Conservation (phyloP, 2,329 filamentous ascomycete species). For the Alternaria atra region DNA sequence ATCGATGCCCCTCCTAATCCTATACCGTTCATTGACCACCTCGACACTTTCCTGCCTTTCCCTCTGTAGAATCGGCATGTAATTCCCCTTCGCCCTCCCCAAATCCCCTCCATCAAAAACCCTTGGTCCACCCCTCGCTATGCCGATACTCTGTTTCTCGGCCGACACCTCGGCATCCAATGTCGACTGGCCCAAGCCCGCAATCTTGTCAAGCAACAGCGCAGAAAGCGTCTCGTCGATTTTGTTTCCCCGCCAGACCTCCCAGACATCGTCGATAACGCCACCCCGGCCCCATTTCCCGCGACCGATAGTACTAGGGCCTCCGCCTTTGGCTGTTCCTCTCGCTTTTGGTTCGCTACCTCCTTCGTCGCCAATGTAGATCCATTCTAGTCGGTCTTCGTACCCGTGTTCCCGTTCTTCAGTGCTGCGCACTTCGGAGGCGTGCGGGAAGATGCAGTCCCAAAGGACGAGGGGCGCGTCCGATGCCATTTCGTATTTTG, state of each 20-base stretch:
- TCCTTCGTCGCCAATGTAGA: slow-evolving; percentile 76
- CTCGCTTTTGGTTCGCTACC: slow-evolving; percentile 56
- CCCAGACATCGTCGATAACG: slow-evolving; percentile 71
- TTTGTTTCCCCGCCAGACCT: slow-evolving; percentile 81
- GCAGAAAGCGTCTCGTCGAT: slow-evolving; percentile 88
- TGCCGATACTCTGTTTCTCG: slow-evolving; percentile 21
- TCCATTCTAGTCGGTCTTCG: slow-evolving; percentile 76
- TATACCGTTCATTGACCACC: slow-evolving; percentile 69
- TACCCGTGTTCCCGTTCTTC: slow-evolving; percentile 53
- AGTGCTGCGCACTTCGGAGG: slow-evolving; percentile 49
- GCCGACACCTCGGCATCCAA: slow-evolving; percentile 25
- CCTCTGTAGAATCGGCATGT: slow-evolving; percentile 65
- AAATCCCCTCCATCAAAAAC: slow-evolving; percentile 68
- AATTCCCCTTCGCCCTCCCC: slow-evolving; percentile 64
- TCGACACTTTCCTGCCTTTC: slow-evolving; percentile 66
- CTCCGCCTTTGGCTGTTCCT: slow-evolving; percentile 23
- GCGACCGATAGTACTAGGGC: slow-evolving; percentile 24
- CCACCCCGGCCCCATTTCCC: slow-evolving; percentile 50
- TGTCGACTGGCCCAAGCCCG: slow-evolving; percentile 50
- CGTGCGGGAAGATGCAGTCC: slow-evolving; percentile 86
- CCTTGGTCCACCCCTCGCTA: slow-evolving; percentile 55
- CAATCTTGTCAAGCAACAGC: slow-evolving; percentile 72
- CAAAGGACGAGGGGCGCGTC: slow-evolving; percentile 92
- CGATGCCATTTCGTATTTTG: slow-evolving; percentile 88
- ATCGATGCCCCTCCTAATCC: slow-evolving; percentile 59